phyloP scores from a whole-genome alignment of 768 basidiomycete genomes.

The Mycena albidolilacea region DNA sequence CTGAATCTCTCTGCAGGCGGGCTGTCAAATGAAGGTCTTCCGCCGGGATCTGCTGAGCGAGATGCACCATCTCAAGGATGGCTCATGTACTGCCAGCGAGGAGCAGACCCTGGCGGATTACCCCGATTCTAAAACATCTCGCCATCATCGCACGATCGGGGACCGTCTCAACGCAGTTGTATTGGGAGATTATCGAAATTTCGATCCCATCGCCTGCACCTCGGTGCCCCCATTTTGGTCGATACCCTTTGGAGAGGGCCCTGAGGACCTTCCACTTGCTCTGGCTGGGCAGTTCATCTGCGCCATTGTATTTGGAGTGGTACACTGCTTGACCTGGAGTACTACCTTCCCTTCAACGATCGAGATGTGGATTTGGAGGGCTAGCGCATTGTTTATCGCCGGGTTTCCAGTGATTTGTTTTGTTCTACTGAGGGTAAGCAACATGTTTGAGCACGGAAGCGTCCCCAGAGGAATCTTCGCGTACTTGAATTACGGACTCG shows the following conservation, averaged over 20 bases:
- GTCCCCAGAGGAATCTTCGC: neutral
- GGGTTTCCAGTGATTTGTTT: neutral
- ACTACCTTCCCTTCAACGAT: neutral
- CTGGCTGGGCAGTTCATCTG: neutral
- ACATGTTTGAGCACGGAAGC: neutral
- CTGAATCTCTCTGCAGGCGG: too few species aligned
- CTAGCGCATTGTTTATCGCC: neutral
- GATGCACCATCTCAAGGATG: too few species aligned
- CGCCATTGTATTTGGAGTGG: neutral
- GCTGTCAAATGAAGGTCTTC: too few species aligned
- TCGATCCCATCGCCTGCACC: neutral
- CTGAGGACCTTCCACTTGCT: neutral
- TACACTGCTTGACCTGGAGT: constrained; percentile 3
- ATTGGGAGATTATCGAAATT: constrained; percentile 2
- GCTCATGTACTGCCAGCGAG: too few species aligned
- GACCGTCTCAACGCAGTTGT: neutral
- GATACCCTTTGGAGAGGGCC: neutral
- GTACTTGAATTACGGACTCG: neutral
- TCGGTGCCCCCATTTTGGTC: constrained; percentile 16
- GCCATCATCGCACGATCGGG: neutral
- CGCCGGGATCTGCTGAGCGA: neutral
- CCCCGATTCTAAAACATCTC: neutral
- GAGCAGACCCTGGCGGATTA: too few species aligned
- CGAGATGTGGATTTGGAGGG: constrained; percentile 12
- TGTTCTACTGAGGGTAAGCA: neutral